A percentile compares a stretch with the other conserved stretches of the same genome.
Evolutionary conservation across 2,329 filamentous ascomycete species (phyloP).

Genomic region (Rugonectria rugulosa): DNA sequence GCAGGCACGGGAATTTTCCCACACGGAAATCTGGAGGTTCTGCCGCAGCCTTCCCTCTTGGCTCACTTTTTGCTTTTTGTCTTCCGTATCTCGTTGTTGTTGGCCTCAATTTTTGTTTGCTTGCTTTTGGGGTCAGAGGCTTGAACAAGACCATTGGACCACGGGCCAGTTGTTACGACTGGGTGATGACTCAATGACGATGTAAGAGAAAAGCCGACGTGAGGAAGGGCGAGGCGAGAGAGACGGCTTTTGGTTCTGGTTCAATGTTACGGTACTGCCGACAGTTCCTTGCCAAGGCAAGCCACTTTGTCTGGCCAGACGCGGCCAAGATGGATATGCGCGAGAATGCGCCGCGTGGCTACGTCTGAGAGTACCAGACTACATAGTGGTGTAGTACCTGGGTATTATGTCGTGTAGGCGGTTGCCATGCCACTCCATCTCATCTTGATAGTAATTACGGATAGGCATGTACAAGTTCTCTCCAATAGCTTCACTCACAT

Average conservation of each 20-base stretch:
- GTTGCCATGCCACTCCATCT: too few species aligned
- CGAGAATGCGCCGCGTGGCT: too few species aligned
- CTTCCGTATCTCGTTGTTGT: background rate
- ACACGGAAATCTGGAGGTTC: conserved; percentile 14
- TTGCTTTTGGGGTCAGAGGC: background rate
- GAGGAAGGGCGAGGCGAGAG: background rate
- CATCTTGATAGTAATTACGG: too few species aligned
- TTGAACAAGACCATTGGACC: background rate
- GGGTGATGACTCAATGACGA: background rate
- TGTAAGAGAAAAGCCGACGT: background rate
- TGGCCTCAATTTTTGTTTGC: background rate
- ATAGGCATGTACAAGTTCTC: too few species aligned
- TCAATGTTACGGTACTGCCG: background rate
- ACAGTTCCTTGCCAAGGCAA: background rate
- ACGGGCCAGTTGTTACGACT: conserved; percentile 5
- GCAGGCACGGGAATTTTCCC: too few species aligned
- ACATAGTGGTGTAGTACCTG: too few species aligned
- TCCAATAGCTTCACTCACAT: too few species aligned
- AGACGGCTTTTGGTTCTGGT: background rate
- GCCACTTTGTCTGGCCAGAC: too few species aligned
- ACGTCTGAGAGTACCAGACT: too few species aligned
- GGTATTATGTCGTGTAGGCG: too few species aligned
- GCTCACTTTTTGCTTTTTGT: conserved; percentile 5
- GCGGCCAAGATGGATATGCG: too few species aligned
- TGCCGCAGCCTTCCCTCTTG: conserved; percentile 1